Conservation (phyloP, 2,329 filamentous ascomycete species). For the Bipolaris gigantea region DNA sequence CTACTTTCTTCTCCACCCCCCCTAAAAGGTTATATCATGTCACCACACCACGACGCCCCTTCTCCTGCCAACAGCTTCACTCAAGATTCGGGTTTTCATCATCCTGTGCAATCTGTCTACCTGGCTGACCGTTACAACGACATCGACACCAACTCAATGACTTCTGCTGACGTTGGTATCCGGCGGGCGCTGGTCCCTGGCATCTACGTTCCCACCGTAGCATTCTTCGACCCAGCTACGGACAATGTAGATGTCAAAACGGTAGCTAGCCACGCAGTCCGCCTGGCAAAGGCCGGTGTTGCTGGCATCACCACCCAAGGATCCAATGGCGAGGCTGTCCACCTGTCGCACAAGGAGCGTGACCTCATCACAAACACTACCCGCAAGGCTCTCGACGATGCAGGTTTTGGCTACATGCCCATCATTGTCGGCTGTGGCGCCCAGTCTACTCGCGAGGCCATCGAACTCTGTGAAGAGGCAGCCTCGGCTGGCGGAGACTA, state of each 20-base stretch:
- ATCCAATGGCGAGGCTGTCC: slow-evolving; percentile 81
- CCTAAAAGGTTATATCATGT: slow-evolving; percentile 33
- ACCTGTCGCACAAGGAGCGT: slow-evolving; percentile 71
- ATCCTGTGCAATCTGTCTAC: slow-evolving; percentile 42
- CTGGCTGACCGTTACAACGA: slow-evolving; percentile 41
- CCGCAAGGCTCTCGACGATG: slow-evolving; percentile 67
- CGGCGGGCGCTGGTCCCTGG: slow-evolving; percentile 44
- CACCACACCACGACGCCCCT: slow-evolving; percentile 46
- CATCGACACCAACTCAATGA: slow-evolving; percentile 44
- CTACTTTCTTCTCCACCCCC: slow-evolving; percentile 9
- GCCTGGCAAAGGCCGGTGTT: slow-evolving; percentile 72
- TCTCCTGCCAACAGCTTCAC: slow-evolving; percentile 41
- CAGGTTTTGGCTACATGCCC: slow-evolving; percentile 67
- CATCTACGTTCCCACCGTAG: slow-evolving; percentile 51
- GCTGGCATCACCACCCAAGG: slow-evolving; percentile 76
- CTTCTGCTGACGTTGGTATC: slow-evolving; percentile 39
- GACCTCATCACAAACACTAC: slow-evolving; percentile 69
- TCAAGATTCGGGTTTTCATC: slow-evolving; percentile 32
- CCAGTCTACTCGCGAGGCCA: slow-evolving; percentile 72
- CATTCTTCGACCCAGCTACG: slow-evolving; percentile 48
- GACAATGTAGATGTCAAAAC: slow-evolving; percentile 49
- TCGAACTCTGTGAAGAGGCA: slow-evolving; percentile 70
- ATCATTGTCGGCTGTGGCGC: slow-evolving; percentile 76
- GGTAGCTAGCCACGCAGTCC: slow-evolving; percentile 56
- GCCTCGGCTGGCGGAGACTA: slow-evolving; percentile 71